These are phyloP conservation scores for Stachybotrys elegans DNA, from an alignment of 2,329 filamentous ascomycete species.

Conservation along the genomic window DNA sequence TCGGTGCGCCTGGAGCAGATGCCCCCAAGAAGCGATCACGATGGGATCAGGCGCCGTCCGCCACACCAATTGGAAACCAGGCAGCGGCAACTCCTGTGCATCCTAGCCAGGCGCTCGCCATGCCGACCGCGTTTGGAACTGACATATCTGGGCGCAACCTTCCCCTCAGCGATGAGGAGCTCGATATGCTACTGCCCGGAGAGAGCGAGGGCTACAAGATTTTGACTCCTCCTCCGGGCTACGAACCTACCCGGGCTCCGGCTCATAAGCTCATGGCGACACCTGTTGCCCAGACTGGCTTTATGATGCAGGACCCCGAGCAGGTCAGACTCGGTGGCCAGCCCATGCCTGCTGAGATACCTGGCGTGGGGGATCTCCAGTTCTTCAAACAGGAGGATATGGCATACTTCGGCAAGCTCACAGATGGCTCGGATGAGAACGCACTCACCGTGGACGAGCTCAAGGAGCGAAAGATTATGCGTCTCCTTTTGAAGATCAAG, in stretches of 20 bases:
- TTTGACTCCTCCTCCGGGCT: constrained; percentile 84
- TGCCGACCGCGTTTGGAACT: constrained; percentile 66
- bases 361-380: constrained; percentile 89
- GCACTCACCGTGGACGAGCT: constrained; percentile 88
- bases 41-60: constrained; percentile 86
- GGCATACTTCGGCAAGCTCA: constrained; percentile 96
- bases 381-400: constrained; percentile 99
- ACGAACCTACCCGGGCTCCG: constrained; percentile 75
- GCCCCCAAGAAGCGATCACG: constrained; percentile 71
- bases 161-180: constrained; percentile 85
- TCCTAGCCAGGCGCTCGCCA: constrained; percentile 52
- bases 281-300: constrained; percentile 72
- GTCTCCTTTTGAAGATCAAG: constrained; percentile 94
- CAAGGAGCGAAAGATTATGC: constrained; percentile 98
- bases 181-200: constrained; percentile 83
- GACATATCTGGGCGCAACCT: constrained; percentile 77
- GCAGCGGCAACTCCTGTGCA: constrained; percentile 78
- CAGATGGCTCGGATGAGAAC: constrained; percentile 90
- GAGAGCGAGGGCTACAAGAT: constrained; percentile 91
- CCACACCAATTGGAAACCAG: constrained; percentile 67
- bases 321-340: constrained; percentile 78
- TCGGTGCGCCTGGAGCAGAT: constrained; percentile 49
- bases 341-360: constrained; percentile 90
- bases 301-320: constrained; percentile 96
- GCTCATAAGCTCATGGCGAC: constrained; percentile 71